phyloP scores from a whole-genome alignment of 2,329 filamentous ascomycete species.

The Trichoderma koningiopsis region DNA sequence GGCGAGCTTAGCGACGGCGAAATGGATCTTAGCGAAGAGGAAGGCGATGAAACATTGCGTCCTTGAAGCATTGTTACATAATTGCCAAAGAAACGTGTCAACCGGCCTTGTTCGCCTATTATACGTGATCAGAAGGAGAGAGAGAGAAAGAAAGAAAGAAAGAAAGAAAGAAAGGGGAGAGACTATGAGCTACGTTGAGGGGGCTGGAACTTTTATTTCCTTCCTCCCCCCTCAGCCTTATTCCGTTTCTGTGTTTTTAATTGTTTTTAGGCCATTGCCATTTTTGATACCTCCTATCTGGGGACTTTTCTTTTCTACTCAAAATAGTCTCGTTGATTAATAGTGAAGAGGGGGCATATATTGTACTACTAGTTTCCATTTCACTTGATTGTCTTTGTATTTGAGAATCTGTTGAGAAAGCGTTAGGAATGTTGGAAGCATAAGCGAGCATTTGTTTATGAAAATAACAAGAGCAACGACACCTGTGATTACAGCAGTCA shows the following conservation, averaged over 20 bases:
- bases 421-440: slow-evolving; percentile 22
- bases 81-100: background rate
- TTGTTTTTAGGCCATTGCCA: background rate
- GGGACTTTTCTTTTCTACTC: slow-evolving; percentile 1
- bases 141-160: background rate
- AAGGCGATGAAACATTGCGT: slow-evolving; percentile 41
- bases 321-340: slow-evolving; percentile 15
- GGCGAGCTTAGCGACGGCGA: slow-evolving; percentile 50
- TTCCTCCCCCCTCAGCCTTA: background rate
- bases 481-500: background rate
- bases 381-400: slow-evolving; percentile 21
- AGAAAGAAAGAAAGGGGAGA: background rate
- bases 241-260: background rate
- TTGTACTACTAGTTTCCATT: slow-evolving; percentile 22
- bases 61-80: slow-evolving; percentile 31
- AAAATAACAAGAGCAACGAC: slow-evolving; percentile 15
- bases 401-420: background rate
- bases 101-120: background rate
- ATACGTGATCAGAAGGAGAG: background rate
- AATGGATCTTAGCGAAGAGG: slow-evolving; percentile 39
- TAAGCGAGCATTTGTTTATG: slow-evolving; percentile 24
- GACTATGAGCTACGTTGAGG: background rate
- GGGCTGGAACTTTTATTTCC: background rate
- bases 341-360: slow-evolving; percentile 6
- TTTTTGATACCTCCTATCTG: slow-evolving; percentile 20